These are phyloP conservation scores for Babesia gibsoni DNA, from an alignment of 169 alveolate genomes.

Conservation along the genomic window DNA sequence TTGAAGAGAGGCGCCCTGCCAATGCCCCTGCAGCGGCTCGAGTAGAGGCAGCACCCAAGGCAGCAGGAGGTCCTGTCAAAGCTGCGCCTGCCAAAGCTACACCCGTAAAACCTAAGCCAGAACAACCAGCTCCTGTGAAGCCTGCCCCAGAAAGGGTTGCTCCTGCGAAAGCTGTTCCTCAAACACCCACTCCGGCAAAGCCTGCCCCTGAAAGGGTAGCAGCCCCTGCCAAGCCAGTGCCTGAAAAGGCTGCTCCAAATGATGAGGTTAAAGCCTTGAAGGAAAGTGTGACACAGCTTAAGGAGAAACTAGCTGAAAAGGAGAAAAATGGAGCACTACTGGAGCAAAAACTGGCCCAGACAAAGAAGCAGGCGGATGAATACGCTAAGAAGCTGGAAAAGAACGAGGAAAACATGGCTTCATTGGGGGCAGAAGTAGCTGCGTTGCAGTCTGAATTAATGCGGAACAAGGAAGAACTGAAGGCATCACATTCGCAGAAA, in stretches of 20 bases:
- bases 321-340: conserved; percentile 1
- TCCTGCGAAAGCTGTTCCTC: neutral
- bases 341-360: conserved; percentile 24
- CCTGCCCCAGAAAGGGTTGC: neutral
- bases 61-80: no score
- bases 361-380: conserved; percentile 23
- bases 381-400: conserved; percentile 23
- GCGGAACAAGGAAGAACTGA: neutral
- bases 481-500: neutral
- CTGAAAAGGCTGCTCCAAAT: no score
- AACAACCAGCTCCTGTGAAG: neutral
- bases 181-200: neutral
- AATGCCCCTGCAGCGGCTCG: no score
- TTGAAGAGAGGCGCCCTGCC: no score
- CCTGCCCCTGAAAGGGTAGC: neutral
- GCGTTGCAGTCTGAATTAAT: neutral
- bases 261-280: no score
- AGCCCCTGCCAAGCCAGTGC: no score
- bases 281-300: no score
- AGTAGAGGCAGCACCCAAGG: no score
- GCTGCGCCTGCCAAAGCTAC: no score
- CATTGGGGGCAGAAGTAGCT: neutral
- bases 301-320: conserved; percentile 16
- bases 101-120: no score
- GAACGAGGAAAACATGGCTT: neutral